phyloP scores from a whole-genome alignment of 1,284 basidiomycete genomes.

The Ustilago vetiveriae region DNA sequence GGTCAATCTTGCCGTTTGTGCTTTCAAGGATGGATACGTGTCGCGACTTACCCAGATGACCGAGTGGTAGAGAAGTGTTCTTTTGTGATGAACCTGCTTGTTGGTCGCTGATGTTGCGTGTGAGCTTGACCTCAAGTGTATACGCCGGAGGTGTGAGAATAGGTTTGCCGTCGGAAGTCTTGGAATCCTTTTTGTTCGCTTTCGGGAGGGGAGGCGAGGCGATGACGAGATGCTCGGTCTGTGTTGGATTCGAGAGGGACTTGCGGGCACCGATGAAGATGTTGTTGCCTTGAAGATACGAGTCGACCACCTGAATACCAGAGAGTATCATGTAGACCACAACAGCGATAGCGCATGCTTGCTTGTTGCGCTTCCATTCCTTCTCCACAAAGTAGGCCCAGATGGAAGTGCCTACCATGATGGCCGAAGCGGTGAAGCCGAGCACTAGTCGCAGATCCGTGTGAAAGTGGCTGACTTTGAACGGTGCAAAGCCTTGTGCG shows the following conservation, averaged over 20 bases:
- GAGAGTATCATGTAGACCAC: conserved; percentile 49
- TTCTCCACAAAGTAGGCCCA: conserved; percentile 63
- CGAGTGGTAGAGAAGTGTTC: conserved; percentile 48
- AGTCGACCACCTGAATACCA: conserved; percentile 38
- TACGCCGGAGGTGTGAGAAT: conserved; percentile 58
- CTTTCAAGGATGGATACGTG: no score
- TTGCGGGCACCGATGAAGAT: conserved; percentile 61
- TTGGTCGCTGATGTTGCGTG: conserved; percentile 47
- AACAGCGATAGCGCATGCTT: conserved; percentile 46
- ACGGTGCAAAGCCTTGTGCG: conserved; percentile 44
- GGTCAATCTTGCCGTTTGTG: no score
- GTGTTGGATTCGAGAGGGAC: conserved; percentile 46
- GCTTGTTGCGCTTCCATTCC: conserved; percentile 61
- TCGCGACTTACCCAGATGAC: conserved; percentile 54
- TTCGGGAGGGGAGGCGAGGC: conserved; percentile 48
- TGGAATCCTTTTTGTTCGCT: conserved; percentile 20
- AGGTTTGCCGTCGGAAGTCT: conserved; percentile 34
- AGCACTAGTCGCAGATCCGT: conserved; percentile 56
- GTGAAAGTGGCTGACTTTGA: conserved; percentile 56
- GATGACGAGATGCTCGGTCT: conserved; percentile 54
- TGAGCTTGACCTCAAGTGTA: conserved; percentile 50
- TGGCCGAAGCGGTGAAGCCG: conserved; percentile 50
- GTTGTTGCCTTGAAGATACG: conserved; percentile 50
- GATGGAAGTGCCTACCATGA: conserved; percentile 58
- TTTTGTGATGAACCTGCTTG: conserved; percentile 37